Evolutionary conservation across 345 rosid genomes (phyloP).

Genomic region (Ailanthus altissimus): DNA sequence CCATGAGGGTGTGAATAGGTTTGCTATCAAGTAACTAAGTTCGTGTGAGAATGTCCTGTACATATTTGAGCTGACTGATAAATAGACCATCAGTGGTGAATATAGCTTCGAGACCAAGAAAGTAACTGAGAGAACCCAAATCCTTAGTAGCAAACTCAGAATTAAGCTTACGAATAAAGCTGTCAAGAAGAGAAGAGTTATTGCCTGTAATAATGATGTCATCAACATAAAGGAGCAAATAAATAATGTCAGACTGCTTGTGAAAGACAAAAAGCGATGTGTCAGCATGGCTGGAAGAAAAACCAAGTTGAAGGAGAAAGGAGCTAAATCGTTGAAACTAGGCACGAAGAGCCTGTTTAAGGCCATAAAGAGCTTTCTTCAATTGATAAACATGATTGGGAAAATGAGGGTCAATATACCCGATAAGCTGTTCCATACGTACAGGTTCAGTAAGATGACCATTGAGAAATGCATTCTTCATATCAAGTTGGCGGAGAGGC

Average conservation of each 20-base stretch:
- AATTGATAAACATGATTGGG: conserved; percentile 14
- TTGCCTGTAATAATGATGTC: neutral
- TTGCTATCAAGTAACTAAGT: conserved; percentile 16
- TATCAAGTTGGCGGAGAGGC: neutral
- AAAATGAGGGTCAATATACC: neutral
- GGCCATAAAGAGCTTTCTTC: conserved; percentile 3
- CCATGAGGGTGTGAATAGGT: conserved; percentile 15
- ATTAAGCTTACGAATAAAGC: neutral
- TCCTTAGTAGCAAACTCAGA: neutral
- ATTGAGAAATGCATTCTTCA: conserved; percentile 11
- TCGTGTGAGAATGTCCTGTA: conserved; percentile 4
- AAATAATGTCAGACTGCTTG: neutral
- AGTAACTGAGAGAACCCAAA: conserved; percentile 11
- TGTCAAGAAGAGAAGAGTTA: neutral
- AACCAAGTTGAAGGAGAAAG: neutral
- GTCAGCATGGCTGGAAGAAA: neutral
- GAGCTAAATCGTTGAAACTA: conserved; percentile 6
- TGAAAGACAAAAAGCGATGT: neutral
- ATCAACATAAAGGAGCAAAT: neutral
- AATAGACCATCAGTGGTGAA: neutral
- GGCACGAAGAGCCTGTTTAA: neutral
- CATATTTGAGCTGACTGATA: conserved; percentile 10
- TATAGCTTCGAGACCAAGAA: neutral
- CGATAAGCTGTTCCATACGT: conserved; percentile 7
- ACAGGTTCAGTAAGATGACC: neutral